These are phyloP conservation scores for Mucor plumbeus DNA, from an alignment of 371 early-diverging fungal species.

Conservation along the genomic window DNA sequence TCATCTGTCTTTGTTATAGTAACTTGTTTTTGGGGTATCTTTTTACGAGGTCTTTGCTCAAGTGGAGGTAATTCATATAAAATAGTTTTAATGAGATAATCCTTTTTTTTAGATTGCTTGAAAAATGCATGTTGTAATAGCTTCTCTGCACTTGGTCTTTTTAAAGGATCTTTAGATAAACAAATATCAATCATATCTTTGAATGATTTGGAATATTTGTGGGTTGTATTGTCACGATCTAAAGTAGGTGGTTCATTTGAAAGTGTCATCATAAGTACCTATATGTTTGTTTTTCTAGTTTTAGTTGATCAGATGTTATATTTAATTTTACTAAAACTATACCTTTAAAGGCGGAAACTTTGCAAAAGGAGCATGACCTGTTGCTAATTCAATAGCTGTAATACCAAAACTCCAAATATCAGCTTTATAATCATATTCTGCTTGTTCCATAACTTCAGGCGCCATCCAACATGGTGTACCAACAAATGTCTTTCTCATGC, in stretches of 20 bases:
- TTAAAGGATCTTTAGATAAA: constrained; percentile 81
- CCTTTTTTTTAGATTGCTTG: constrained; percentile 79
- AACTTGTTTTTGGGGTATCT: constrained; percentile 42
- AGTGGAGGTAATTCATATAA: constrained; percentile 75
- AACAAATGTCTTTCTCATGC: constrained; percentile 87
- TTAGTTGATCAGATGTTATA: neutral
- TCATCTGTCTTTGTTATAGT: constrained; percentile 40
- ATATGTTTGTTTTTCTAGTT: constrained; percentile 6
- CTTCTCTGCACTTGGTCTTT: constrained; percentile 82
- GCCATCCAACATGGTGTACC: constrained; percentile 96
- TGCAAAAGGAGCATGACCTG: constrained; percentile 93
- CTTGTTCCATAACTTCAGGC: constrained; percentile 79
- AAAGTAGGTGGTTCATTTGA: constrained; percentile 89
- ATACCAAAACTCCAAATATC: constrained; percentile 96
- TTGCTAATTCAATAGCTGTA: constrained; percentile 87
- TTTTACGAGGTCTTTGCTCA: constrained; percentile 62
- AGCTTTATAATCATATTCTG: constrained; percentile 87
- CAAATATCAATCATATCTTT: constrained; percentile 90
- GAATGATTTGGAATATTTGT: constrained; percentile 78
- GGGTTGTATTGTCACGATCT: constrained; percentile 73
- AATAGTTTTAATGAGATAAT: constrained; percentile 65
- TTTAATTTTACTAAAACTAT: constrained; percentile 5
- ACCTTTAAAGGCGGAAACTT: constrained; percentile 91
- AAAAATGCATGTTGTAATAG: constrained; percentile 82
- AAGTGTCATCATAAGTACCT: constrained; percentile 90